Evolutionary conservation across 2,329 filamentous ascomycete genomes (phyloP).

Genomic region (Cryoendolithus antarcticus): DNA sequence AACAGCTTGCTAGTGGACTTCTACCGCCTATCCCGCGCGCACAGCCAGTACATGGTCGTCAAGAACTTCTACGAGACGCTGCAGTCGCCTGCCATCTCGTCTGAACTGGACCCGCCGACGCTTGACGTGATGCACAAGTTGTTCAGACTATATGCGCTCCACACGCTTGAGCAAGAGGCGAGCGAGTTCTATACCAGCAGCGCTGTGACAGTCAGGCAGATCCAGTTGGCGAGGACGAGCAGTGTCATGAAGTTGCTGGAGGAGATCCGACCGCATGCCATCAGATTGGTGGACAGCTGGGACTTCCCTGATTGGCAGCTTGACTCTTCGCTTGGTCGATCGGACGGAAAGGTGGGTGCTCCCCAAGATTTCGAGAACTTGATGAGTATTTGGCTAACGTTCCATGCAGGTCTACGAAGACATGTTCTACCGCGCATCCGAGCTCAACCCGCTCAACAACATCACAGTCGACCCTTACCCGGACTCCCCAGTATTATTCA

Average conservation of each 20-base stretch:
- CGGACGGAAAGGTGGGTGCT: constrained; percentile 65
- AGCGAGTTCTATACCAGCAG: constrained; percentile 60
- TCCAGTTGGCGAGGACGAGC: constrained; percentile 54
- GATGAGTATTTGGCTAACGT: too few species aligned
- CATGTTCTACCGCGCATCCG: constrained; percentile 58
- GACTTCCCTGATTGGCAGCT: constrained; percentile 68
- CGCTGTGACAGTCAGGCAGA: constrained; percentile 60
- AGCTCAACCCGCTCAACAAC: constrained; percentile 62
- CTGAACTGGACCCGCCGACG: constrained; percentile 46
- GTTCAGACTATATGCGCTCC: constrained; percentile 52
- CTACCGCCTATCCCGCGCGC: constrained; percentile 61
- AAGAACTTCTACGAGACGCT: constrained; percentile 68
- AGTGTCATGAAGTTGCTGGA: constrained; percentile 57
- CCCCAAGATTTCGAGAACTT: too few species aligned
- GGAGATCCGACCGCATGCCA: constrained; percentile 61
- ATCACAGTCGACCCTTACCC: constrained; percentile 63
- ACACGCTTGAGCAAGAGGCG: constrained; percentile 57
- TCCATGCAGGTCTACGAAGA: too few species aligned
- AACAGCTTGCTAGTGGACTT: constrained; percentile 68
- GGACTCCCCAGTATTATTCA: constrained; percentile 47
- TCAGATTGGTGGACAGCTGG: constrained; percentile 62
- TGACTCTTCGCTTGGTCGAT: constrained; percentile 56
- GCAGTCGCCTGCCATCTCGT: constrained; percentile 39
- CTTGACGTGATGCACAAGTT: constrained; percentile 50
- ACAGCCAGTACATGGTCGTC: constrained; percentile 65